Base-by-base conservation (phyloP, 148 eudicot genomes). In the Suaeda aralocaspica region DNA sequence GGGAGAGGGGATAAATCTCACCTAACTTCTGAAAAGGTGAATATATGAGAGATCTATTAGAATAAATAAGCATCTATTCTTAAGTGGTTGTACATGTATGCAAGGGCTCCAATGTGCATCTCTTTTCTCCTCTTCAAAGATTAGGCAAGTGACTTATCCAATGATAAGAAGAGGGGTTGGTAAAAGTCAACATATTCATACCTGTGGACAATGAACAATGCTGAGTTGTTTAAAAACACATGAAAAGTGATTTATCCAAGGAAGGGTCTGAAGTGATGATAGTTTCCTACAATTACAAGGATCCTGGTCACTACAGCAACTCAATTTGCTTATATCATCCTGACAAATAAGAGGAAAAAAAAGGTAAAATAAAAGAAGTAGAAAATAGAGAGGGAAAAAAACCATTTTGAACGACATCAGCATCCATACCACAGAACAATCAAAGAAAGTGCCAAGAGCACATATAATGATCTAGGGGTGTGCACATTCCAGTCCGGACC, bases 221-320 rank as follows among this genome's bases (percentile, higher is more conserved):
- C 77, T 79, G 55, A 88, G 80, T 68, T 91, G 92, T 80, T 93
- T 90, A 77, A 78, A 82, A 66, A 89, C 82, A 75, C 62, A 84
- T 11, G 91, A 93, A 83, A 78, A 87, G 49, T 79, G 77, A 75
- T 91, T 87, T 74, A 92, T 88, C 96, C 98, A 91, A 31, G 89
- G 87, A 48, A 91, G 61, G 60, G 81, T 65, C 69, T 74, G 72
- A 61, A 93, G 91, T 61, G 76, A 74, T 36, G 92, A 46, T 22
- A 91, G 55, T 15, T 82, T 75, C 80, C 73, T 84, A 83, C 98
- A 94, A 68, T 85, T 86, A 81, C 98, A 94, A 34, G 75, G 71
- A 77, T 86, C 96, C 45, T 86, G 72, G 68, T 80, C 77, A 58
- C 76, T 65, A 78, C 98, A 94, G 45, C 67, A 60, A 74, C 79